phyloP scores from a whole-genome alignment of 345 rosid species.

The Populus davidiana region DNA sequence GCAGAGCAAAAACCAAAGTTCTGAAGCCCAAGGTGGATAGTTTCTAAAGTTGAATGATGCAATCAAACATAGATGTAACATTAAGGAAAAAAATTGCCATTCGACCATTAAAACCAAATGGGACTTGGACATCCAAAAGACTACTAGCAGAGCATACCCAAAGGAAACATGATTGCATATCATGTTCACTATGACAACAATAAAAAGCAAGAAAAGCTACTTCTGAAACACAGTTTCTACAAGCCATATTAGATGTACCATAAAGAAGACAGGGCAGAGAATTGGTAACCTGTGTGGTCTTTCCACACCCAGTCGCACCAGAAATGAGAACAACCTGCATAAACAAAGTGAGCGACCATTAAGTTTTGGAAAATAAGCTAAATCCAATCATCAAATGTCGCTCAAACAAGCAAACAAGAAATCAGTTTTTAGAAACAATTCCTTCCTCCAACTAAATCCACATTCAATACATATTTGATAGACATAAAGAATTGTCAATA shows the following conservation, averaged over 20 bases:
- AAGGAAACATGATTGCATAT: no score
- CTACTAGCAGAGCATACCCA: no score
- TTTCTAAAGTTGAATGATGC: no score
- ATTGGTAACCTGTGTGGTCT: constrained; percentile 72
- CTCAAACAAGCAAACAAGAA: not conserved
- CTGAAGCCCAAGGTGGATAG: no score
- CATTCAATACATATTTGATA: not conserved
- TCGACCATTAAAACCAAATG: no score
- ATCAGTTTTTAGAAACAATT: not conserved
- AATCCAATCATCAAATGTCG: no score
- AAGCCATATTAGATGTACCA: not conserved
- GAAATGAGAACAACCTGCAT: constrained; percentile 71
- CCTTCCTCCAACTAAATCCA: constrained; percentile 3
- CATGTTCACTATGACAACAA: no score
- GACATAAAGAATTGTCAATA: not conserved
- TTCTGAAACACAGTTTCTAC: not conserved
- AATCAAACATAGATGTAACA: no score
- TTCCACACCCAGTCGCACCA: constrained; percentile 88
- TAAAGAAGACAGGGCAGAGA: constrained; percentile 22
- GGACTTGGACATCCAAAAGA: no score
- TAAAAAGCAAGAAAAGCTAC: not conserved
- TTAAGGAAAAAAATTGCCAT: no score
- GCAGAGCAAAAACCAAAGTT: no score
- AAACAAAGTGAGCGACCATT: constrained; percentile 8
- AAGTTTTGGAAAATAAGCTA: constrained; percentile 7